These are phyloP conservation scores for Pelargonium citronellum DNA, from an alignment of 441 rosid species.

Conservation along the genomic window DNA sequence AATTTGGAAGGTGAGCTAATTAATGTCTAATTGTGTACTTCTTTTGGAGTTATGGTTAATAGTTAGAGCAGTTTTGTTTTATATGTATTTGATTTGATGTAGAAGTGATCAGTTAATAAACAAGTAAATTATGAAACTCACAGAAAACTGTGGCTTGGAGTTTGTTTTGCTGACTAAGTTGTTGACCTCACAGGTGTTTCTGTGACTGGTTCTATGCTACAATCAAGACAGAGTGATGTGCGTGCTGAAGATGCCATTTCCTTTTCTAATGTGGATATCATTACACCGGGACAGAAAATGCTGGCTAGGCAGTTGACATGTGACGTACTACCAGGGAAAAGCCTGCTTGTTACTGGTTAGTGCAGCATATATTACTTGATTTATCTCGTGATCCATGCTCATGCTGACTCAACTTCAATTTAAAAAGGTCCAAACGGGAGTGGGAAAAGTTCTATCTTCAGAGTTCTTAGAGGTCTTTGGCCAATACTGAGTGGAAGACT, in stretches of 20 bases:
- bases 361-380: conserved; percentile 20
- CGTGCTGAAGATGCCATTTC: conserved; percentile 54
- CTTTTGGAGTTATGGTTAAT: not conserved
- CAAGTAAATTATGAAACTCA: not conserved
- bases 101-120: not conserved
- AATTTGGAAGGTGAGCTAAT: not conserved
- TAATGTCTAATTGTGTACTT: not conserved
- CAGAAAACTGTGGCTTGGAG: not conserved
- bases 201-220: conserved; percentile 25
- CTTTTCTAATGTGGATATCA: conserved; percentile 75
- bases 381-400: conserved; percentile 20
- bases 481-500: conserved; percentile 82
- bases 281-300: conserved; percentile 86
- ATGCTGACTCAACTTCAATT: conserved; percentile 27
- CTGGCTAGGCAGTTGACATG: conserved; percentile 84
- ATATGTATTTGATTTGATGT: not conserved
- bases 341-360: conserved; percentile 97
- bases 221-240: conserved; percentile 32
- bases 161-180: conserved; percentile 19
- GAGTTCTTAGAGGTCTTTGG: conserved; percentile 96
- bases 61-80: not conserved
- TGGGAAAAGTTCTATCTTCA: conserved; percentile 93
- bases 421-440: conserved; percentile 94
- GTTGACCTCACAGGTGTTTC: conserved; percentile 36
- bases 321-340: conserved; percentile 64